A percentile compares a stretch with the other conserved stretches of the same genome.
These are phyloP conservation scores for Herpetospermum pedunculosum DNA, from an alignment of 306 rosid species.

Conservation along the genomic window DNA sequence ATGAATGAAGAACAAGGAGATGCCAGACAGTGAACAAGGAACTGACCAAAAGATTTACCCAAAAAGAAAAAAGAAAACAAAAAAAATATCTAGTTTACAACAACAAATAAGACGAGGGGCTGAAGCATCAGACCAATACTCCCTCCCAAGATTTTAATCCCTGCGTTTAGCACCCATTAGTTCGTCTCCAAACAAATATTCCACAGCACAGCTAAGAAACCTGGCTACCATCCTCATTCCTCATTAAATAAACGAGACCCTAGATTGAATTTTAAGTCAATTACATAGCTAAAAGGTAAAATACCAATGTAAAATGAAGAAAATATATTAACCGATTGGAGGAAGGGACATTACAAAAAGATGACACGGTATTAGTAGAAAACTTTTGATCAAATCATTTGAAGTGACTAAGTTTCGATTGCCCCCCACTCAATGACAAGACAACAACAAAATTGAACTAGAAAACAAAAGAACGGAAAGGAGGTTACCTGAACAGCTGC, in stretches of 20 bases:
- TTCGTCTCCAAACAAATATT: not conserved
- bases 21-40: not conserved
- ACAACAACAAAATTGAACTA: not conserved
- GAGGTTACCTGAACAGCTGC: constrained; percentile 83
- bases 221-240: not conserved
- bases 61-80: not conserved
- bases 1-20: not conserved
- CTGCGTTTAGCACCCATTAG: not conserved
- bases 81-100: not conserved
- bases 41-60: not conserved
- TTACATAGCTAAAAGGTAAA: not conserved
- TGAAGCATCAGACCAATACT: not conserved
- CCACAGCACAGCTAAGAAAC: not conserved
- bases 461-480: not conserved
- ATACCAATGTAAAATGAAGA: not conserved
- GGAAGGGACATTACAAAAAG: not conserved
- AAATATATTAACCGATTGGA: not conserved
- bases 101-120: not conserved
- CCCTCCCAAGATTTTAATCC: not conserved
- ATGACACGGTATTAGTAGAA: not conserved
- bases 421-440: not conserved
- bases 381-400: not conserved
- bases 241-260: not conserved
- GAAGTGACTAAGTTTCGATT: not conserved
- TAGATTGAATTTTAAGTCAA: not conserved